phyloP scores from a whole-genome alignment of 23 red algal species.

The Gracilaria domingensis region DNA sequence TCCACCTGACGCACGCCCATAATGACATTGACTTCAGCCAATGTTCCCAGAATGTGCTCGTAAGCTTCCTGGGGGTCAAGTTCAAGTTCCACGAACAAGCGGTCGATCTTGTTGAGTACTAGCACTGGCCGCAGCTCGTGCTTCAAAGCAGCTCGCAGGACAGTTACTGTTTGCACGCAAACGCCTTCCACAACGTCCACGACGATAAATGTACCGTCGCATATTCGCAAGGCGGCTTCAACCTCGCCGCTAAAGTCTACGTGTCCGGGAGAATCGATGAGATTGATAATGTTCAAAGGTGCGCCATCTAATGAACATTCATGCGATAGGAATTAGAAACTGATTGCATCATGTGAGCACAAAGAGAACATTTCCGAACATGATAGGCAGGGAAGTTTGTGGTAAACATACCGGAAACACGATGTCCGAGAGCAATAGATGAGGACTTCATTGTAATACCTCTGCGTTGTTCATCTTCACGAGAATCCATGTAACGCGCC shows the following conservation, averaged over 20 bases:
- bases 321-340: background rate
- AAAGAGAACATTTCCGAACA: background rate
- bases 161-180: conserved; percentile 92
- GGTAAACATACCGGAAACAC: conserved; percentile 44
- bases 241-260: conserved; percentile 99
- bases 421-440: conserved; percentile 80
- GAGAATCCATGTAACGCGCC: conserved; percentile 91
- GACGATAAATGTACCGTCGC: conserved; percentile 93
- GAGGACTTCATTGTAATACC: conserved; percentile 99
- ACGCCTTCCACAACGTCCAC: conserved; percentile 99
- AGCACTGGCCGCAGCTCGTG: conserved; percentile 81
- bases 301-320: conserved; percentile 20
- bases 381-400: background rate
- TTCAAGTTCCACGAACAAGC: conserved; percentile 81
- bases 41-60: conserved; percentile 69
- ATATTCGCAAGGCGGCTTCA: conserved; percentile 84
- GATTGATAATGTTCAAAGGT: conserved; percentile 80
- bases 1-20: conserved; percentile 92
- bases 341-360: background rate
- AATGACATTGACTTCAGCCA: conserved; percentile 93
- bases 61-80: conserved; percentile 89
- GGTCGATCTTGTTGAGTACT: conserved; percentile 98
- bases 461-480: conserved; percentile 94
- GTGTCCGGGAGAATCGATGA: conserved; percentile 97
- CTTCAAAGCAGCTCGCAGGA: conserved; percentile 83